A percentile compares a stretch with the other conserved stretches of the same genome.
Evolutionary conservation across 805 yeast species (phyloP).

Genomic region (Kluyveromyces starmeri): DNA sequence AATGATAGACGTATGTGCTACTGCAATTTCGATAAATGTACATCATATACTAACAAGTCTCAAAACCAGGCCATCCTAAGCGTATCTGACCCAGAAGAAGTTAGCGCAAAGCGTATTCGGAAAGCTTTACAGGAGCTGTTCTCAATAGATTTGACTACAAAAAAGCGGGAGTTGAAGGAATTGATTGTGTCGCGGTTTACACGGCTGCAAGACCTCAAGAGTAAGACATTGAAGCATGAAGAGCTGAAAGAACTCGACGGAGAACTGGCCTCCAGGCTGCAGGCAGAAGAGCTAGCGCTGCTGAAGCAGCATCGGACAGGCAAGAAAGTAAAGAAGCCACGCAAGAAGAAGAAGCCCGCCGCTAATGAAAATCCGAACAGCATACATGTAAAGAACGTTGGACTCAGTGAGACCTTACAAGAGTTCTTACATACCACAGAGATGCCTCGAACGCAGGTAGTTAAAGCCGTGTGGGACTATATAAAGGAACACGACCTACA

Average conservation of each 20-base stretch:
- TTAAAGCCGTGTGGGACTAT: slow-evolving; percentile 61
- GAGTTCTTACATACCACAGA: slow-evolving; percentile 38
- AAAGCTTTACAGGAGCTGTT: slow-evolving; percentile 65
- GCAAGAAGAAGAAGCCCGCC: slow-evolving; percentile 10
- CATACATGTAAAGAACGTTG: slow-evolving; percentile 32
- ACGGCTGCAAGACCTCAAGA: slow-evolving; percentile 33
- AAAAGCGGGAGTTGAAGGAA: slow-evolving; percentile 48
- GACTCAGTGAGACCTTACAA: slow-evolving; percentile 45
- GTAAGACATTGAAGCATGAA: slow-evolving; percentile 20
- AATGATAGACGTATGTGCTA: slow-evolving; percentile 49
- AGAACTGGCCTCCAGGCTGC: slow-evolving; percentile 42
- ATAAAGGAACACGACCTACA: slow-evolving; percentile 56
- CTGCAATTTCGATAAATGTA: not conserved
- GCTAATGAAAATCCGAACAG: slow-evolving; percentile 25
- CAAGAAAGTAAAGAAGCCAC: slow-evolving; percentile 8
- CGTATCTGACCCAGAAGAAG: slow-evolving; percentile 59
- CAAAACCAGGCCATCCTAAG: slow-evolving; percentile 51
- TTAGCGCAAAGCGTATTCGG: slow-evolving; percentile 64
- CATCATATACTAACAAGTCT: not conserved
- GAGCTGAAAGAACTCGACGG: slow-evolving; percentile 43
- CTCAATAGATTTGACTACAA: slow-evolving; percentile 42
- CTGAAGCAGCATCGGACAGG: slow-evolving; percentile 7
- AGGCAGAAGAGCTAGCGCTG: slow-evolving; percentile 18
- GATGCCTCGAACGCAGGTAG: slow-evolving; percentile 61
- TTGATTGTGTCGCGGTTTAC: slow-evolving; percentile 51